These are phyloP conservation scores for Populus hybrid DNA, from an alignment of 441 rosid species.

Conservation along the genomic window DNA sequence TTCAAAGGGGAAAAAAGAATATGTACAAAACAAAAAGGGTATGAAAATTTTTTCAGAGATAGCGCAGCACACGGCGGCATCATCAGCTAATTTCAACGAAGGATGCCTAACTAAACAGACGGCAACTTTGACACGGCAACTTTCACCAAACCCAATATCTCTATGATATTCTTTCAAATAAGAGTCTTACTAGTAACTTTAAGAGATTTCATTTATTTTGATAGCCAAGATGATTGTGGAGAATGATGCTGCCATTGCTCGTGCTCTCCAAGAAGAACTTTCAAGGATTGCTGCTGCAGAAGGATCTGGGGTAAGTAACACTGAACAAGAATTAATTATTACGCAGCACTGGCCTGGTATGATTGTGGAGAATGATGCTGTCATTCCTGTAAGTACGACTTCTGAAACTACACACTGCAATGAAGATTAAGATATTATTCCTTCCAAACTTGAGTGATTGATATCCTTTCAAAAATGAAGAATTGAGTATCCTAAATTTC, in stretches of 20 bases:
- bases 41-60: no score
- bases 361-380: constrained; percentile 33
- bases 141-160: background rate
- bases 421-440: background rate
- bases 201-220: background rate
- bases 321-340: constrained; percentile 47
- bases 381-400: constrained; percentile 64
- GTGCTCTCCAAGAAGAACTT: constrained; percentile 73
- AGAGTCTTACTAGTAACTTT: background rate
- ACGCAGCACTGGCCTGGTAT: constrained; percentile 58
- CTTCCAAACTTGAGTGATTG: no score
- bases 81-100: constrained; percentile 7
- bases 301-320: constrained; percentile 41
- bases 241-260: constrained; percentile 78
- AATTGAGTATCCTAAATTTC: no score
- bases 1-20: no score
- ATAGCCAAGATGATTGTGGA: constrained; percentile 44
- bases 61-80: background rate
- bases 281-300: constrained; percentile 58
- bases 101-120: constrained; percentile 15
- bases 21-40: no score
- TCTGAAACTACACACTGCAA: background rate
- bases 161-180: background rate
- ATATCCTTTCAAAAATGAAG: no score
- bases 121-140: background rate